Base-by-base conservation (phyloP, 176 grass and related monocot species). In the Avena sativa region DNA sequence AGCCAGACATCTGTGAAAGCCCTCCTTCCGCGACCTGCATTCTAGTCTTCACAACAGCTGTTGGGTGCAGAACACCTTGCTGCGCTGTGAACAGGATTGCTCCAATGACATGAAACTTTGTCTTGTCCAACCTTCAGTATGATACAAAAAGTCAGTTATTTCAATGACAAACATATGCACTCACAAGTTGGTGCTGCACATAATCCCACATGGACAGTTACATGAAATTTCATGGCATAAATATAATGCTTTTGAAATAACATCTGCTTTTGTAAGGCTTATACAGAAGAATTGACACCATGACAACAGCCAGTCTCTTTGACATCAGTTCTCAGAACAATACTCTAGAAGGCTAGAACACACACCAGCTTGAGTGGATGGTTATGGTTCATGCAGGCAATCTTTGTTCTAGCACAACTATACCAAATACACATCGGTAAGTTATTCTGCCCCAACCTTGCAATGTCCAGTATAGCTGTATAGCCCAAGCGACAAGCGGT, bases 31-130 rank as follows among this genome's bases (percentile, higher is more conserved):
- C 93, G 36, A 98, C 94, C 89, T 98, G 97, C 90, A 98, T 94
- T 71, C 97, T 89, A 20, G 97, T 98, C 88, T 98, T 98, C 66
- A 96, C 92, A 71, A 98, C 92, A 46, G 97, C 79, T 55, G 90
- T 98, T 9, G 97, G 97, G 66, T 98, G 94, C 78, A 98, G 86
- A 74, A 76, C 60, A 40, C 97, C 92, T 91, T 95, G 94, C 87
- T 98, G 97, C 8, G 84, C 84, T 0, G 97, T 98, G 71, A 98
- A 98, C 38, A 98, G 89, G 38, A 96, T 14, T 12, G 97, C 93
- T 46, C 97, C 97, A 8, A 94, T 98, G 61, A 93, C 76, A 84
- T 98, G 96, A 77, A 98, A 98, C 84, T 78, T 92, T 2, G 90
- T 96, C 91, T 98, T 98, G 88, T 98, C 95, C 85, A 98, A 87